phyloP scores from a whole-genome alignment of 2,329 filamentous ascomycete genomes.

The Metarhizium rileyi region DNA sequence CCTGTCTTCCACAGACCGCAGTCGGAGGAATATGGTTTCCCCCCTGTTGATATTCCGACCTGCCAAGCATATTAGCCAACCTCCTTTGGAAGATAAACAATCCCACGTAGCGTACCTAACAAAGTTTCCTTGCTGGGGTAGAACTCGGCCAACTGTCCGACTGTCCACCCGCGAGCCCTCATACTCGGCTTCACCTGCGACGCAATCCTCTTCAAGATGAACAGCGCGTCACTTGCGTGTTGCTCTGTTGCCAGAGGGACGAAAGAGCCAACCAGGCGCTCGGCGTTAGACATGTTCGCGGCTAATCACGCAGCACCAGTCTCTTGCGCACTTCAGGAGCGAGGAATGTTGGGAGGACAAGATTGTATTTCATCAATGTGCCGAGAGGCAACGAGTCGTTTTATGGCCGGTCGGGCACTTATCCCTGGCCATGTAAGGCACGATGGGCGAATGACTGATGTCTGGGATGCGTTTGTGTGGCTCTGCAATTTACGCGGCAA shows the following conservation, averaged over 20 bases:
- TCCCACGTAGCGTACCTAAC: slow-evolving; percentile 41
- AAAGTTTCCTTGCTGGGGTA: slow-evolving; percentile 66
- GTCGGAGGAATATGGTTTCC: slow-evolving; percentile 68
- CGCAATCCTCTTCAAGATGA: slow-evolving; percentile 67
- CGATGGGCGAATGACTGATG: background rate
- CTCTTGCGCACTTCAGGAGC: background rate
- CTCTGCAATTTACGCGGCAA: slow-evolving; percentile 53
- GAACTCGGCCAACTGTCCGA: slow-evolving; percentile 75
- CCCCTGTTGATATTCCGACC: slow-evolving; percentile 71
- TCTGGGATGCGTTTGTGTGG: slow-evolving; percentile 35
- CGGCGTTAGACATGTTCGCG: slow-evolving; percentile 14
- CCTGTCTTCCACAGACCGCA: slow-evolving; percentile 66
- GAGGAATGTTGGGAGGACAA: background rate
- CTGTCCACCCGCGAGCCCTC: slow-evolving; percentile 73
- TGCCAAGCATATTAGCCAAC: slow-evolving; percentile 14
- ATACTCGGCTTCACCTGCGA: slow-evolving; percentile 93
- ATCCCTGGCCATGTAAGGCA: slow-evolving; percentile 1
- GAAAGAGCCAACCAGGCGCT: slow-evolving; percentile 37
- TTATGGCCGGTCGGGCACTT: too few relatives aligned
- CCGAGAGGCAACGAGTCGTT: too few relatives aligned
- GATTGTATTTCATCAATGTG: background rate
- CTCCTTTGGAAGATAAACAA: background rate
- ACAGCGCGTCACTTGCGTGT: slow-evolving; percentile 39
- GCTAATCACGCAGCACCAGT: background rate
- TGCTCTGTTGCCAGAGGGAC: slow-evolving; percentile 38